Evolutionary conservation across 106 monocot genomes (phyloP).

Genomic region (Platanthera guangdongensis): DNA sequence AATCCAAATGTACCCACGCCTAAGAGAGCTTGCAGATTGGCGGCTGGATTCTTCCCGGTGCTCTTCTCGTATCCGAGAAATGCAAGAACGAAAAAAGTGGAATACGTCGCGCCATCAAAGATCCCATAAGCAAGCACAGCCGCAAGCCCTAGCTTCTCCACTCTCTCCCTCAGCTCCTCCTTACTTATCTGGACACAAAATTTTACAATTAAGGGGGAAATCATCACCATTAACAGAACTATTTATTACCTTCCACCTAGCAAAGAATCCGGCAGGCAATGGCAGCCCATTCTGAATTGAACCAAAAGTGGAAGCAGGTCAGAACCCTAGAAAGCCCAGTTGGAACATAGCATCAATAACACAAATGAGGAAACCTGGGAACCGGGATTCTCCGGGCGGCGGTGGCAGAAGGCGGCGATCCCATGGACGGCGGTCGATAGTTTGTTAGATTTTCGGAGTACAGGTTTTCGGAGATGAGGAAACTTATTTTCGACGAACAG

Average conservation of each 20-base stretch:
- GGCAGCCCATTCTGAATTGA: constrained; percentile 15
- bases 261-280: constrained; percentile 19
- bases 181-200: constrained; percentile 21
- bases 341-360: background rate
- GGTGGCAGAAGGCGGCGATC: background rate
- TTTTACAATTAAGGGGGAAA: background rate
- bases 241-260: constrained; percentile 55
- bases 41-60: constrained; percentile 72
- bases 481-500: background rate
- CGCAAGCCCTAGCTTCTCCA: constrained; percentile 61
- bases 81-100: constrained; percentile 62
- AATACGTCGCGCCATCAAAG: constrained; percentile 60
- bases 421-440: background rate
- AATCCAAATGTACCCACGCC: constrained; percentile 30
- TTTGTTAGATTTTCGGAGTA: background rate
- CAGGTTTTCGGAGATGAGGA: background rate
- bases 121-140: constrained; percentile 64
- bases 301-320: background rate
- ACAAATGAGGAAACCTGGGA: constrained; percentile 3
- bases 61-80: constrained; percentile 84
- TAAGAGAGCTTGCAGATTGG: constrained; percentile 63
- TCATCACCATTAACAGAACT: background rate
- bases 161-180: constrained; percentile 46
- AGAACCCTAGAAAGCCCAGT: background rate
- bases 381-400: constrained; percentile 5